Evolutionary conservation across 805 yeast species (phyloP), one percentile per base, ranked within the genome.

Genomic region (Candida nemodendra): DNA sequence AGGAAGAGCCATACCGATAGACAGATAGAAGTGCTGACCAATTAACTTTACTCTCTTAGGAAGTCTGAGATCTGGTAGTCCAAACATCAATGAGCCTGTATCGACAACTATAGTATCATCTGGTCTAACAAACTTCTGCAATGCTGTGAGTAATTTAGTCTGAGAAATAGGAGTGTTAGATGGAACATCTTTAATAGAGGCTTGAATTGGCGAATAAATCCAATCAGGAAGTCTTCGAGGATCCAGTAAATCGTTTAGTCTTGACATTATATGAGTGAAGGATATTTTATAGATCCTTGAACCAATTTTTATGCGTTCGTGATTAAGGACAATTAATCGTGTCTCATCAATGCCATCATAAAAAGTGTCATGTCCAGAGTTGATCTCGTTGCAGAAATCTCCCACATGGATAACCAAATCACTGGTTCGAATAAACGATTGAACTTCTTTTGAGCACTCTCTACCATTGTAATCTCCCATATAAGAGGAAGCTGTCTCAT

Each of bases 1-100:
- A 2, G 96, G 96, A 18, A 90, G 66, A 0, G 95, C 91, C 66
- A 78, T 84, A 5, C 97, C 97, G 51, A 90, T 90, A 2, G 95
- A 86, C 6, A 89, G 76, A 56, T 82, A 90, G 55, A 82, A 85
- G 15, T 79, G 74, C 63, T 87, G 95, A 2, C 87, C 73, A 26
- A 81, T 66, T 36, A 69, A 65, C 35, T 65, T 66, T 19, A 74
- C 65, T 37, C 74, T 71, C 14, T 60, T 53, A 27, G 89, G 85
- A 41, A 90, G 73, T 48, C 66, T 64, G 23, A 83, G 56, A 53
- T 84, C 91, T 21, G 86, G 78, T 30, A 83, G 56, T 7, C 83
- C 90, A 65, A 87, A 88, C 69, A 82, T 79, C 56, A 85, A 76
- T 2, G 95, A 79, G 35, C 96, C 89, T 2, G 95, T 85, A 48